Percentiles rank a stretch among this genome's conserved stretches.
Conservation (phyloP, 1,284 basidiomycete genomes). For the Puccinia polysora region DNA sequence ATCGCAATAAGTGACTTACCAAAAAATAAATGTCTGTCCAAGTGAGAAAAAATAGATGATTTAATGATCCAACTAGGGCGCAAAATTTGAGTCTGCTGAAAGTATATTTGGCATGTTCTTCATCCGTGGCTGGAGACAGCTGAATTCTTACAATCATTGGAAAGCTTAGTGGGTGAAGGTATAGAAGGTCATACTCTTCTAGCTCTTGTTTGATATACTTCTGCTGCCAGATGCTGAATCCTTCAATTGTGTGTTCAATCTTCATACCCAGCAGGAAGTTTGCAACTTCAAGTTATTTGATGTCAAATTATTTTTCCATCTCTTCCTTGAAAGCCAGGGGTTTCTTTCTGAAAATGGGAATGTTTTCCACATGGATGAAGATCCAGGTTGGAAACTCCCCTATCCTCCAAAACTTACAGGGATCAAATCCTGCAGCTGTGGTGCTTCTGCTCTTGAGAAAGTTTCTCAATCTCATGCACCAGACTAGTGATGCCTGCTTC, state of each 20-base stretch:
- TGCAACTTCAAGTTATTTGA: slow-evolving; percentile 6
- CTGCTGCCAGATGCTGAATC: not conserved
- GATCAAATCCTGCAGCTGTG: not conserved
- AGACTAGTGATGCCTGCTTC: slow-evolving; percentile 32
- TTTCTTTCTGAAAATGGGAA: not conserved
- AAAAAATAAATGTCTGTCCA: no score
- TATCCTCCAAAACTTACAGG: not conserved
- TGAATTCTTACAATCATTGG: not conserved
- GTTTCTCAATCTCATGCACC: not conserved
- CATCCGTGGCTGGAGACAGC: no score
- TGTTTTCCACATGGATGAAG: slow-evolving; percentile 15
- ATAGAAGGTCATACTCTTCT: not conserved
- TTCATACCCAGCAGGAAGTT: slow-evolving; percentile 13
- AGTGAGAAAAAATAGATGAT: no score
- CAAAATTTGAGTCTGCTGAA: no score
- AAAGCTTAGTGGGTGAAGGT: not conserved
- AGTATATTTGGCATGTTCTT: no score
- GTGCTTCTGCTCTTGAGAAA: not conserved
- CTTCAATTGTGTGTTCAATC: not conserved
- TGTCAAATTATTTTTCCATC: not conserved
- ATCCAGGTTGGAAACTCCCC: not conserved
- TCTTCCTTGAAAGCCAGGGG: not conserved
- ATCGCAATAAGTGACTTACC: no score
- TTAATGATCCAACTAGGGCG: no score
- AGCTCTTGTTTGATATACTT: not conserved